Base-by-base conservation (phyloP, 2,329 filamentous ascomycete genomes). In the Eutypa lata region DNA sequence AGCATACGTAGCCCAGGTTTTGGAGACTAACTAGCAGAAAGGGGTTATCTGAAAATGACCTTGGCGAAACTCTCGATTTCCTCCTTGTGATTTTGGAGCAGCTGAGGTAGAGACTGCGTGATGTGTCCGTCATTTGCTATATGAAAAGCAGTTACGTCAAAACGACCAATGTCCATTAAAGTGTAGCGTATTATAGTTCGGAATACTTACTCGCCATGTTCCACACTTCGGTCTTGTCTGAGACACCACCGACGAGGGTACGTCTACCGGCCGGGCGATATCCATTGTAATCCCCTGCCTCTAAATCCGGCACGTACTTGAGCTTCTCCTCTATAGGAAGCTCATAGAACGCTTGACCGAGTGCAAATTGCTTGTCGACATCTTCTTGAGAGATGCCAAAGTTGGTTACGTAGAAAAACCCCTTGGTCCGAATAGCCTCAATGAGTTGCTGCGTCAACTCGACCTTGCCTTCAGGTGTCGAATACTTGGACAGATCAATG, bases 391-490 rank as follows among this genome's bases (percentile, higher is more conserved):
- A 70, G 18, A 86, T 78, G 56, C 78, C 80, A 58, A 81, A 86
- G 66, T 87, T 84, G 54, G 77, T 82, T 1, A 86, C 78, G 53
- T 84, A 83, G 65, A 85, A 86, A 69, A 84, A 80, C 5, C 79
- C 77, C 50, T 71, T 72, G 6, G 63, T 71, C 1, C 67, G 66
- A 44, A 71, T 61, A 1, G 69, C 68, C 6, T 71, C 62, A 14
- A 71, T 62, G 1, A 71, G 60, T 0, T 57, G 61, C 11, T 64
- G 46, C 0, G 68, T 60, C 2, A 72, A 64, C 2, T 61, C 54
- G 0, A 51, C 51, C 46, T 71, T 71, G 0, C 69, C 69, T 24
- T 68, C 56, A 0, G 62, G 50, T 0, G 67, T 69, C 0, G 68
- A 68, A 24, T 72, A 72, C 13, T 63, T 62, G 4, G 68, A 64